Evolutionary conservation across 768 basidiomycete genomes (phyloP).

Genomic region (Rhodotorula kratochvilovae): DNA sequence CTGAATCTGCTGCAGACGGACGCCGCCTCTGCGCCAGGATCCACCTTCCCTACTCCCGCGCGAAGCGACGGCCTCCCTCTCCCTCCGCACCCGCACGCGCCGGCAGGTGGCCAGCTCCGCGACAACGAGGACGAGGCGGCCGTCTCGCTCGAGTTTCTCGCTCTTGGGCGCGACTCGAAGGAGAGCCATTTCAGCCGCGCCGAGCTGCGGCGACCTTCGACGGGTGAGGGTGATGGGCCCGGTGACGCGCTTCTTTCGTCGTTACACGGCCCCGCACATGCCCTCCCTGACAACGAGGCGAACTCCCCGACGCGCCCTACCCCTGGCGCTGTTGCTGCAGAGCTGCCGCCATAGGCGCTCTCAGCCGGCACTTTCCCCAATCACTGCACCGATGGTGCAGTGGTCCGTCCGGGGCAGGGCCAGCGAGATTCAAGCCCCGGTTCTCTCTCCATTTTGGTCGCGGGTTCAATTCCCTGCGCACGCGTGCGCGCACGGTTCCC

Average conservation of each 20-base stretch:
- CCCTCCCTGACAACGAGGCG: not conserved
- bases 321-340: no score
- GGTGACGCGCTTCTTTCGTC: not conserved
- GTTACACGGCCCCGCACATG: not conserved
- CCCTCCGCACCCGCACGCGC: not conserved
- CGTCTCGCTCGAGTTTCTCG: conserved; percentile 35
- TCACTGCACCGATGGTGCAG: no score
- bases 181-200: conserved; percentile 33
- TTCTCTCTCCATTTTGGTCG: no score
- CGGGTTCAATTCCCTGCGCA: no score
- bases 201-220: conserved; percentile 14
- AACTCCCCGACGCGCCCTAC: no score
- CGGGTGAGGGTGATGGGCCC: conserved; percentile 2
- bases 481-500: no score
- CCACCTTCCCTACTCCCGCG: not conserved
- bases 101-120: not conserved
- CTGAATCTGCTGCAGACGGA: not conserved
- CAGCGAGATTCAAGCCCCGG: no score
- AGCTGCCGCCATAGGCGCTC: no score
- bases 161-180: conserved; percentile 38
- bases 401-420: no score
- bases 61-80: not conserved
- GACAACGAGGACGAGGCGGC: conserved; percentile 36
- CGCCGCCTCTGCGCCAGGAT: not conserved
- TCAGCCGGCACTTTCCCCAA: no score